Evolutionary conservation across 2,329 filamentous ascomycete species (phyloP).

Genomic region (Mycogone perniciosa): DNA sequence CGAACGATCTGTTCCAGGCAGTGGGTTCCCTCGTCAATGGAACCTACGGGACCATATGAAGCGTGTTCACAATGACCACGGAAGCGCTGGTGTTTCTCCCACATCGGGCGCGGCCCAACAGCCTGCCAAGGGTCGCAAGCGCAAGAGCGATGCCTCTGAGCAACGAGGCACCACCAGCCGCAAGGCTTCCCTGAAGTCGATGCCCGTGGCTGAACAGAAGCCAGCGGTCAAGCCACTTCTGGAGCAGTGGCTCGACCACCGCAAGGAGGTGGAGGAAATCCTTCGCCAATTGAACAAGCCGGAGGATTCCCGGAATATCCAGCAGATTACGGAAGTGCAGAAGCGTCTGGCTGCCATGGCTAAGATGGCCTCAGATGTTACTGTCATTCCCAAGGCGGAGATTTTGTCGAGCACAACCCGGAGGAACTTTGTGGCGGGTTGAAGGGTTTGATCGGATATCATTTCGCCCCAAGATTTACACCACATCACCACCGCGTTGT

Average conservation of each 20-base stretch:
- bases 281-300: conserved; percentile 44
- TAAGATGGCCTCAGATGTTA: conserved; percentile 37
- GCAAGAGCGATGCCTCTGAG: conserved; percentile 48
- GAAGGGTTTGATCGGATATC: conserved; percentile 22
- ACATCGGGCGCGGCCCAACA: conserved; percentile 26
- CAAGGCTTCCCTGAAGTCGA: conserved; percentile 42
- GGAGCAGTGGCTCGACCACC: conserved; percentile 56
- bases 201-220: conserved; percentile 28
- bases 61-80: conserved; percentile 71
- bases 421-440: conserved; percentile 22
- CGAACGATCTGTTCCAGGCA: conserved; percentile 72
- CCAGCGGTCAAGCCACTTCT: conserved; percentile 35
- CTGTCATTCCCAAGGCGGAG: conserved; percentile 19
- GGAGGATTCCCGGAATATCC: conserved; percentile 46
- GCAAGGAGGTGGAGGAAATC: conserved; percentile 55
- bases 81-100: conserved; percentile 37
- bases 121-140: conserved; percentile 48
- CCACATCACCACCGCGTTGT: not conserved
- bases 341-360: conserved; percentile 45
- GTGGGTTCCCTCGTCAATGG: conserved; percentile 92
- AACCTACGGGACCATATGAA: conserved; percentile 97
- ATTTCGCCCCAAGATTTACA: conserved; percentile 17
- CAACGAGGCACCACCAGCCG: conserved; percentile 34
- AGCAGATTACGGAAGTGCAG: conserved; percentile 47
- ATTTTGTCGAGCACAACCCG: conserved; percentile 16